phyloP scores from a whole-genome alignment of 2,329 filamentous ascomycete species.

The Exophiala calicioides region DNA sequence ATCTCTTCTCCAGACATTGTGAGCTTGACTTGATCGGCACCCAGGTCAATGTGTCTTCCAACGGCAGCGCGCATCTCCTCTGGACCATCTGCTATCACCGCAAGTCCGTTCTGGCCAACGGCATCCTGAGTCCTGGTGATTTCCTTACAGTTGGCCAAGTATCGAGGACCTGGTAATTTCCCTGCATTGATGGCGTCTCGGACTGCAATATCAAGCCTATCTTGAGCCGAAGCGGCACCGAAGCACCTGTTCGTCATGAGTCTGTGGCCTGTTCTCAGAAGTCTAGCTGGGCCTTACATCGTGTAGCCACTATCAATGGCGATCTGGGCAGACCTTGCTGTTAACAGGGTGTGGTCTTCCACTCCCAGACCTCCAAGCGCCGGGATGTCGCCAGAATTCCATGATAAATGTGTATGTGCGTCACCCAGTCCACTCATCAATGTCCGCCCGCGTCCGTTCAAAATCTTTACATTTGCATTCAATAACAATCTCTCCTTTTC shows the following conservation, averaged over 20 bases:
- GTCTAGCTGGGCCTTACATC: no score
- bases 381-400: slow-evolving; percentile 49
- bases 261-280: not conserved
- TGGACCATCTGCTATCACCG: slow-evolving; percentile 43
- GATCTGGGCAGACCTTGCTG: slow-evolving; percentile 44
- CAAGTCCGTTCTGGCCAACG: slow-evolving; percentile 46
- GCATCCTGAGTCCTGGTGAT: slow-evolving; percentile 46
- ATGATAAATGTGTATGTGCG: slow-evolving; percentile 51
- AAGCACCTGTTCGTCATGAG: slow-evolving; percentile 37
- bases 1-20: slow-evolving; percentile 44
- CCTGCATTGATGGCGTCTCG: slow-evolving; percentile 53
- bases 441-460: slow-evolving; percentile 46
- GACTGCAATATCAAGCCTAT: slow-evolving; percentile 49
- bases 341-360: slow-evolving; percentile 52
- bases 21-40: slow-evolving; percentile 49
- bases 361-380: slow-evolving; percentile 45
- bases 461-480: slow-evolving; percentile 38
- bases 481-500: slow-evolving; percentile 32
- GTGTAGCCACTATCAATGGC: slow-evolving; percentile 54
- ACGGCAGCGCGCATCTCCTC: slow-evolving; percentile 45
- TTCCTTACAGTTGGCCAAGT: slow-evolving; percentile 52
- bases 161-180: slow-evolving; percentile 49
- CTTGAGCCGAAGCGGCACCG: slow-evolving; percentile 50
- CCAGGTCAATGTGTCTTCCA: slow-evolving; percentile 38
- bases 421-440: slow-evolving; percentile 53